Conservation (phyloP, 176 grass and related monocot genomes). For the Olyra latifolia region DNA sequence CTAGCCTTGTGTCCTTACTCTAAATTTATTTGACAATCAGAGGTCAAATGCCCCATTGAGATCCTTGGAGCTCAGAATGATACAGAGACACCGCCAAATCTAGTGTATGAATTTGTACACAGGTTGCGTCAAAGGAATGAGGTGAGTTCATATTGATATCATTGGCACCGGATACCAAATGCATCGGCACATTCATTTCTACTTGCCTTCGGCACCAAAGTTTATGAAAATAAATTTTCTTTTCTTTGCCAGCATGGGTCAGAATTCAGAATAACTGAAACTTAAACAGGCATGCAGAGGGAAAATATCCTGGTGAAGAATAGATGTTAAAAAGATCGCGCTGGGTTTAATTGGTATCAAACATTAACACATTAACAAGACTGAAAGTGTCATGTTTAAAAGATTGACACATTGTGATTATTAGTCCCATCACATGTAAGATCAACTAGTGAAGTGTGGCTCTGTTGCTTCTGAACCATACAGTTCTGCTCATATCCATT, state of each 20-base stretch:
- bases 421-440: neutral
- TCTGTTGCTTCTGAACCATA: neutral
- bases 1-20: neutral
- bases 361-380: neutral
- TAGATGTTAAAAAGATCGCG: neutral
- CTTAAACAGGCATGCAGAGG: neutral
- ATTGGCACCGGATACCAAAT: neutral
- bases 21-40: neutral
- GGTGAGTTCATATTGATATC: neutral
- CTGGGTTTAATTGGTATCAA: neutral
- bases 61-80: constrained; percentile 40
- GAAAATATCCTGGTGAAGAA: neutral
- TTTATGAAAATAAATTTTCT: neutral
- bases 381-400: neutral
- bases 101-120: neutral
- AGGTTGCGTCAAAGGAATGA: neutral
- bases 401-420: too few relatives aligned
- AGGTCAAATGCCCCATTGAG: constrained; percentile 34
- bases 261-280: neutral
- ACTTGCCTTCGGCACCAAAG: neutral
- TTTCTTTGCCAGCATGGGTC: too few relatives aligned
- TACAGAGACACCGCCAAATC: neutral
- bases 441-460: neutral
- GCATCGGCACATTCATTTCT: neutral
- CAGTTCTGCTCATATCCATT: neutral